phyloP scores from a whole-genome alignment of 2,329 filamentous ascomycete genomes.

The Botrytis paeoniae region DNA sequence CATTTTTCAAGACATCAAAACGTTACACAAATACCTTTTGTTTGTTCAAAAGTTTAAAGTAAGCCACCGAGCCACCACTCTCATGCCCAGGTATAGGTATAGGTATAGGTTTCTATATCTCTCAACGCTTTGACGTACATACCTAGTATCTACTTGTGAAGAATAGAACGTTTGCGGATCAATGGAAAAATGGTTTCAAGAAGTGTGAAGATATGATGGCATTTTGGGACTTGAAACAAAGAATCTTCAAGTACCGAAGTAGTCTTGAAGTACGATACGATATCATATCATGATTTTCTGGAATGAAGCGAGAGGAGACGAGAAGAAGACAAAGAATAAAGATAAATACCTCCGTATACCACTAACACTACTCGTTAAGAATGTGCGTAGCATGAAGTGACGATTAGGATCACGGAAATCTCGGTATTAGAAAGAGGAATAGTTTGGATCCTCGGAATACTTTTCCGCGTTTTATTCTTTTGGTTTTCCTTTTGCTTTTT shows the following conservation, averaged over 20 bases:
- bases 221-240: background rate
- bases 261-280: background rate
- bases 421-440: slow-evolving; percentile 1
- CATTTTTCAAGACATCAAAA: background rate
- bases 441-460: background rate
- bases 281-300: background rate
- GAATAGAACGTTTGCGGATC: background rate
- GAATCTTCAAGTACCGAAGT: background rate
- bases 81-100: background rate
- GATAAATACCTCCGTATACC: background rate
- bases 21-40: background rate
- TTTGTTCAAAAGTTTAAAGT: background rate
- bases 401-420: background rate
- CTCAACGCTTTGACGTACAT: background rate
- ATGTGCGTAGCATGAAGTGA: background rate
- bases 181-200: background rate
- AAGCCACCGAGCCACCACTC: background rate
- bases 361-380: too few relatives aligned
- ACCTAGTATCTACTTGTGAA: background rate
- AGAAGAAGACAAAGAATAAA: background rate
- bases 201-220: background rate
- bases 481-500: background rate
- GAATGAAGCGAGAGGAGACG: background rate
- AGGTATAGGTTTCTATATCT: background rate
- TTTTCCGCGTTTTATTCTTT: background rate